A percentile compares a stretch with the other conserved stretches of the same genome.
Conservation (phyloP, 192 early-diverging fungal species). For the Backusella sp. region DNA sequence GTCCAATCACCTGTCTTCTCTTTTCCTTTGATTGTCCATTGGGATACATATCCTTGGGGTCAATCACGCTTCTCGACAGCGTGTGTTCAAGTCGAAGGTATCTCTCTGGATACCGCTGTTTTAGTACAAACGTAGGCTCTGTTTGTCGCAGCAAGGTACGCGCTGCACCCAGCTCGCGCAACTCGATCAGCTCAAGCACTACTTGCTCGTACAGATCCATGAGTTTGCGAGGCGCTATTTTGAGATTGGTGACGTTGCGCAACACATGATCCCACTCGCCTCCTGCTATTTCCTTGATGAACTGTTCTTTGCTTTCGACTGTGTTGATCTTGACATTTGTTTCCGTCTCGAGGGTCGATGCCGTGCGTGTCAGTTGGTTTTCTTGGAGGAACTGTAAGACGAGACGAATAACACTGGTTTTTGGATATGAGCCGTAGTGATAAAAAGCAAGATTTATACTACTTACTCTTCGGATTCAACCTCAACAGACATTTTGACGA, state of each 20-base stretch:
- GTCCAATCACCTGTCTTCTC: conserved; percentile 75
- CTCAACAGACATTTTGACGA: conserved; percentile 25
- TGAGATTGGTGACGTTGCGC: conserved; percentile 67
- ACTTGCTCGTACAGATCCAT: conserved; percentile 94
- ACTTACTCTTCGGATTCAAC: conserved; percentile 37
- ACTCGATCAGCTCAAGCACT: conserved; percentile 84
- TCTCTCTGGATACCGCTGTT: conserved; percentile 76
- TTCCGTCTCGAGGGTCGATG: conserved; percentile 77
- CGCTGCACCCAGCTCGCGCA: conserved; percentile 82
- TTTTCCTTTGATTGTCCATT: conserved; percentile 67
- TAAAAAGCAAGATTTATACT: no score
- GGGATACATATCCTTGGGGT: conserved; percentile 72
- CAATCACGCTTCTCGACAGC: conserved; percentile 66
- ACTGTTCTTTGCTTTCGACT: conserved; percentile 74
- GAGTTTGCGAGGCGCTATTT: conserved; percentile 69
- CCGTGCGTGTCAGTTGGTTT: conserved; percentile 72
- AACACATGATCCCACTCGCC: conserved; percentile 93
- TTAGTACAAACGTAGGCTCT: conserved; percentile 85
- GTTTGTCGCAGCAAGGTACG: conserved; percentile 88
- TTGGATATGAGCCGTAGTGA: no score
- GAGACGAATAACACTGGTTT: conserved; percentile 76
- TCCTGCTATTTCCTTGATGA: conserved; percentile 70
- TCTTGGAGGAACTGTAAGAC: conserved; percentile 94
- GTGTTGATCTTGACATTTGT: conserved; percentile 81
- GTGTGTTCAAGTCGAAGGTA: conserved; percentile 85